Percentiles rank a stretch among this genome's conserved stretches.
Conservation (phyloP, 2,329 filamentous ascomycete genomes). For the Aspergillus persii region DNA sequence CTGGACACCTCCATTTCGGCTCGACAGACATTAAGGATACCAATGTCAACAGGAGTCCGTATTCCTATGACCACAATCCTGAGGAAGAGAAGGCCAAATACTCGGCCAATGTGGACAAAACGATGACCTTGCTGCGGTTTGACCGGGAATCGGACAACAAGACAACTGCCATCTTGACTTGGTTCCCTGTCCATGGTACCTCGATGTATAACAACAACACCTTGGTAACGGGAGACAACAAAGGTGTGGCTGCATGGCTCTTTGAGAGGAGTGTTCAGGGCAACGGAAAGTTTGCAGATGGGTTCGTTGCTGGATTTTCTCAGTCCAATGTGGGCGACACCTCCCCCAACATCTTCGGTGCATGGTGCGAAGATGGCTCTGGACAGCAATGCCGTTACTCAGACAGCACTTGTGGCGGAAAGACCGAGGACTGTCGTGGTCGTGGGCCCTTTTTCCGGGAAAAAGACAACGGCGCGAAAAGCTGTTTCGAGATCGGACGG, state of each 20-base stretch:
- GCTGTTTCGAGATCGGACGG: constrained; percentile 50
- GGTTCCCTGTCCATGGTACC: constrained; percentile 91
- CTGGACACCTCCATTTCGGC: constrained; percentile 70
- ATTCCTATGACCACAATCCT: constrained; percentile 84
- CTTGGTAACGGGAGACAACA: constrained; percentile 89
- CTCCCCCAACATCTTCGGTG: constrained; percentile 80
- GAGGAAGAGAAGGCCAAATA: constrained; percentile 71
- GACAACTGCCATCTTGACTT: constrained; percentile 77
- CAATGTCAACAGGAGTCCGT: constrained; percentile 87
- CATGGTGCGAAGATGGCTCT: constrained; percentile 84
- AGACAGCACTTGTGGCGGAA: constrained; percentile 72
- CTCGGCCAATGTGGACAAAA: constrained; percentile 65
- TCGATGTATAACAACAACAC: constrained; percentile 91
- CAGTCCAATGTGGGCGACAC: constrained; percentile 91
- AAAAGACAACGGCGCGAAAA: constrained; percentile 47
- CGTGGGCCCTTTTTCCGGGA: constrained; percentile 46
- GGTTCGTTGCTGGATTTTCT: constrained; percentile 87
- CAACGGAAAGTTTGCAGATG: constrained; percentile 57
- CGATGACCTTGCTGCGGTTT: constrained; percentile 77
- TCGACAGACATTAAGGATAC: constrained; percentile 68
- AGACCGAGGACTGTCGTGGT: constrained; percentile 44
- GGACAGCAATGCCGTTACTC: constrained; percentile 55
- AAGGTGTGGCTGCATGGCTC: constrained; percentile 83
- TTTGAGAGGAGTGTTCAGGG: constrained; percentile 68
- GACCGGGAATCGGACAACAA: constrained; percentile 70